phyloP scores from a whole-genome alignment of 495 filamentous ascomycete genomes.

The Copromyces sp. region DNA sequence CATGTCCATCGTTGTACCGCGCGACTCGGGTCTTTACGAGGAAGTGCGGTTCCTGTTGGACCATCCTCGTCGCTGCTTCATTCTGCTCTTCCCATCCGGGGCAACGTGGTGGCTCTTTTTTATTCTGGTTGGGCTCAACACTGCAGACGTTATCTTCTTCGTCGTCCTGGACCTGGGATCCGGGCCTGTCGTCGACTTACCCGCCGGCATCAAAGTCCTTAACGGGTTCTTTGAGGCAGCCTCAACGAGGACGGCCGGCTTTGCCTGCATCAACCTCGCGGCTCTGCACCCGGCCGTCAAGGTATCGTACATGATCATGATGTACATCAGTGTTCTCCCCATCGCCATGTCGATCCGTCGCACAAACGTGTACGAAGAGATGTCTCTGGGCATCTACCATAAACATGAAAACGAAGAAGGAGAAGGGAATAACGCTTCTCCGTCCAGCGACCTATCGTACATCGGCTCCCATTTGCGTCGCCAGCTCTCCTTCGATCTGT shows the following conservation, averaged over 20 bases:
- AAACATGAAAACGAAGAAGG: constrained; percentile 27
- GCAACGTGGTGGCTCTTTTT: constrained; percentile 97
- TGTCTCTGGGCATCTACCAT: constrained; percentile 73
- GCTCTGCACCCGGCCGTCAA: constrained; percentile 82
- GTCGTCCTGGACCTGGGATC: constrained; percentile 78
- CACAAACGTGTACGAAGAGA: constrained; percentile 96
- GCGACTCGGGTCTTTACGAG: constrained; percentile 63
- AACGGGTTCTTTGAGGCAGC: constrained; percentile 83
- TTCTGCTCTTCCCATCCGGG: constrained; percentile 74
- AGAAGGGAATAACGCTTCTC: constrained; percentile 28
- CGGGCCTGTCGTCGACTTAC: constrained; percentile 46
- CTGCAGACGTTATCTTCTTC: constrained; percentile 76
- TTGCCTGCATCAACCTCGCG: constrained; percentile 66
- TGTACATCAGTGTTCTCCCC: constrained; percentile 97
- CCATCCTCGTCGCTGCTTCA: constrained; percentile 91
- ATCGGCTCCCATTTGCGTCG: constrained; percentile 78
- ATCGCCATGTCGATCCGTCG: constrained; percentile 88
- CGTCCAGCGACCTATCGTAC: constrained; percentile 53
- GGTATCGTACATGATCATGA: constrained; percentile 94
- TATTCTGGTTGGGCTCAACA: constrained; percentile 73
- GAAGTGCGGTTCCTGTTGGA: constrained; percentile 85
- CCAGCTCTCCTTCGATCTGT: constrained; percentile 88
- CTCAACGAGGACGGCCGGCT: constrained; percentile 80
- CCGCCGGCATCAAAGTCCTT: constrained; percentile 61
- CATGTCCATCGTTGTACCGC: constrained; percentile 45